phyloP scores from a whole-genome alignment of 2,329 filamentous ascomycete species.

The Plectosphaerella sp. region DNA sequence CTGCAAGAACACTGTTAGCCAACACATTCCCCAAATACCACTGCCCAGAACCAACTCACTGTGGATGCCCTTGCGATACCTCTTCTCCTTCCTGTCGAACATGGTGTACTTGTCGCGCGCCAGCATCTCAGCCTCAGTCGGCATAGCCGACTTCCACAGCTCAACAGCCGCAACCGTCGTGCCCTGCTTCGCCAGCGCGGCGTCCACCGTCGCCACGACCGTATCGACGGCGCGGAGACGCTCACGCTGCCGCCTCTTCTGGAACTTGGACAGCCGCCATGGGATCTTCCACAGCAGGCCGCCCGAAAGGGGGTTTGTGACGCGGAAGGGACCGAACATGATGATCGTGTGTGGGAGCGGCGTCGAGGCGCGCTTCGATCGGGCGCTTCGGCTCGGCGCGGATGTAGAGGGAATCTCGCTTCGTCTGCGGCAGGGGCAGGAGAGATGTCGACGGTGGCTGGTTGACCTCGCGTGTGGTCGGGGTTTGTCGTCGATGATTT shows the following conservation, averaged over 20 bases:
- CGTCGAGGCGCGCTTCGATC: not conserved
- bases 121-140: conserved; percentile 90
- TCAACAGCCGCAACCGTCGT: conserved; percentile 73
- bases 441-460: not conserved
- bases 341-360: conserved; percentile 18
- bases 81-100: conserved; percentile 94
- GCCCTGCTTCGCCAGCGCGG: conserved; percentile 70
- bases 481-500: not conserved
- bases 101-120: conserved; percentile 97
- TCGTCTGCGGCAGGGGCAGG: not conserved
- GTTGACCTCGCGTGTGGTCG: not conserved
- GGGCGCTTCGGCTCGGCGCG: too few species aligned
- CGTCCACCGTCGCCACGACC: conserved; percentile 79
- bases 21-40: not conserved
- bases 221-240: conserved; percentile 81
- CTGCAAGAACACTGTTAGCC: conserved; percentile 34
- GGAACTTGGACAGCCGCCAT: conserved; percentile 88
- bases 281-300: conserved; percentile 96
- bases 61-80: conserved; percentile 94
- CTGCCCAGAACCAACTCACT: conserved; percentile 58
- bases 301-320: conserved; percentile 69
- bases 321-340: conserved; percentile 83
- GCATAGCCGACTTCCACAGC: conserved; percentile 94
- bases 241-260: conserved; percentile 82
- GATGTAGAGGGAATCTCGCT: not conserved